Base-by-base conservation (phyloP, 2,329 filamentous ascomycete species). In the Cercospora janseana region DNA sequence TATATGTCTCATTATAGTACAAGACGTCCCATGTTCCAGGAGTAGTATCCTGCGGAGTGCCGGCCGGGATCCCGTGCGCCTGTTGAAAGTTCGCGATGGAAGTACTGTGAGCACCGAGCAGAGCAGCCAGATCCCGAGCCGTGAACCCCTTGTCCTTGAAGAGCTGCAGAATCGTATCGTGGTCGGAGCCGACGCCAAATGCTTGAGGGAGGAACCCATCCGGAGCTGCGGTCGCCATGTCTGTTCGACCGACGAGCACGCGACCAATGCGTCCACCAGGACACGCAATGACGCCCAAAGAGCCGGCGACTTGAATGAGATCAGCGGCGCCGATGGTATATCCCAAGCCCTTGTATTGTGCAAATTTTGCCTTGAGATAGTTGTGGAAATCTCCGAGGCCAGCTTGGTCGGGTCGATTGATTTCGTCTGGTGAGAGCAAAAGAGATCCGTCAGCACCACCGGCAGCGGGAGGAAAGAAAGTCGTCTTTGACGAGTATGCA, bases 81-180 rank as follows among this genome's bases (percentile, higher is more conserved):
- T 49, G 43, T 23, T 62, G 49, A n/a, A 69, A 63, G 46, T 68
- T 70, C 57, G 81, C 77, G 55, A 69, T 71, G 6, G 74, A 72
- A 6, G 72, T 68, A 3, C 73, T 73, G 62, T 82, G 79, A 0
- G 79, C 78, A 46, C 79, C 79, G 2, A 81, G 58, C 1, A 82
- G 72, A 1, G 79, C 78, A 2, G 76, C 73, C 3, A 81, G 70
- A 45, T 79, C 78, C 21, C 65, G 63, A 1, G 75, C 64, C 6
- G 64, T 66, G 65, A 81, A 75, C 2, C 76, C 77, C 65, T 80
- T 80, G 54, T 70, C 70, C 23, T 60, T 51, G 62, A 80, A 81
- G 6, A 78, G 67, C 3, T 66, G 56, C 47, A 79, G 69, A 31
- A 79, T 66, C 9, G 63, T 66, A 24, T 73, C 65, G 35, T 62